Base-by-base conservation (phyloP, 176 grass and related monocot genomes). In the Oryza glaberrima region DNA sequence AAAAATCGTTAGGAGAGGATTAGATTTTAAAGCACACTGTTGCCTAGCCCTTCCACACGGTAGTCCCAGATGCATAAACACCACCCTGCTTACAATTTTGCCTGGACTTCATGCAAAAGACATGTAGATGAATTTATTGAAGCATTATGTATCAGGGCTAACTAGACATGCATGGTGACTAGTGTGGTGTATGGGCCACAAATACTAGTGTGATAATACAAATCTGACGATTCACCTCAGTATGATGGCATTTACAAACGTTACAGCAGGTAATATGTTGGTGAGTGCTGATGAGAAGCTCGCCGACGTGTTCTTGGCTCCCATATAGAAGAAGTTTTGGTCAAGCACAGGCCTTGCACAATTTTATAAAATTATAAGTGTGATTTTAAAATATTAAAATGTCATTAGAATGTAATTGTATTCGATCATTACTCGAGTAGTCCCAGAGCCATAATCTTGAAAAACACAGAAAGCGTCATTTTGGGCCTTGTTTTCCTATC, bases 311-410 rank as follows among this genome's bases (percentile, higher is more conserved):
- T 81, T 75, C n/a, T 88, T 92, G 44, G 92, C 81, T 77, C 95
- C 95, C 86, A 97, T 91, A 70, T 97, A 97, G 88, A 94, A 90
- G 66, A 97, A 97, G 63, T 97, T 97, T 82, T 94, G 95, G 83
- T 97, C 95, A 69, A 97, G 92, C 40, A 97, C 95, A 17, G 95
- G 95, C 86, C 95, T 97, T 81, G 6, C 68, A 72, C 9, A 73
- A 66, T 88, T 68, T 49, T 56, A 13, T 17, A 43, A 9, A 23
- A 49, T 17, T 41, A 16, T 63, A n/a, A 82, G n/a, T 10, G 51
- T 11, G 26, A 10, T n/a, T 51, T 34, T 41, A 43, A 64, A 19
- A 73, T 10, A 64, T 63, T 11, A 32, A n/a, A 78, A 23, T 15
- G 35, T 23, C 51, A 44, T 58, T 9, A 84, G 61, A 85, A 9